These are phyloP conservation scores for Colletotrichum paranaense DNA, from an alignment of 2,329 filamentous ascomycete species.

Conservation along the genomic window DNA sequence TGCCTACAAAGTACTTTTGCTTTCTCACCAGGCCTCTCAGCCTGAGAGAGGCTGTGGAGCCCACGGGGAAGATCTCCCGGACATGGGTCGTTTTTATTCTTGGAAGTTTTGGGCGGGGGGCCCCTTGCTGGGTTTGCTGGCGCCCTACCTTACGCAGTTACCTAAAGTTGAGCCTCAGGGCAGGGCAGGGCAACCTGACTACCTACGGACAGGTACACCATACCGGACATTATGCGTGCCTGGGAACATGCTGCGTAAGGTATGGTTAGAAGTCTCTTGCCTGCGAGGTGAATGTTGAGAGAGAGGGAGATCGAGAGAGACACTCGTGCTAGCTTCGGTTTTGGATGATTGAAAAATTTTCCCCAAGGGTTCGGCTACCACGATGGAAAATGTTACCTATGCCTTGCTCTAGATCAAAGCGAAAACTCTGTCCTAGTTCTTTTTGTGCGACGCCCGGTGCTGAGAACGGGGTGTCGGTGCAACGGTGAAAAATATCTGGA, in stretches of 20 bases:
- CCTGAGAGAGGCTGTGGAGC: slow-evolving; percentile 6
- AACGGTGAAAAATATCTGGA: not conserved
- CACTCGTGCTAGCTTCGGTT: not conserved
- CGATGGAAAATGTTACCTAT: not conserved
- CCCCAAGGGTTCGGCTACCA: not conserved
- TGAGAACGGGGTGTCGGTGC: not conserved
- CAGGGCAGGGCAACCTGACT: not conserved
- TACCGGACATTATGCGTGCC: not conserved
- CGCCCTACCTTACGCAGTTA: not conserved
- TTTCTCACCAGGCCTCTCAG: not conserved
- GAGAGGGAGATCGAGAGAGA: not conserved
- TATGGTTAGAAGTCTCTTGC: not conserved
- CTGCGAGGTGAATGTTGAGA: not conserved
- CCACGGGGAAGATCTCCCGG: slow-evolving; percentile 33
- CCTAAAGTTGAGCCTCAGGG: not conserved
- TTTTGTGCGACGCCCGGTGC: not conserved
- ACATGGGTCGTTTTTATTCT: not conserved
- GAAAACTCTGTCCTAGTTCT: not conserved
- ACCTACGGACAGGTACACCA: not conserved
- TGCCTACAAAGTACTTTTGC: not conserved
- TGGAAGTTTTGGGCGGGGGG: not conserved
- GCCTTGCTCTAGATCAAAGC: not conserved
- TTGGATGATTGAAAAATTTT: not conserved
- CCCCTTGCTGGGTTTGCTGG: no score
- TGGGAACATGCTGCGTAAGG: not conserved